phyloP scores from a whole-genome alignment of 805 yeast genomes.

The Candida oleophila region DNA sequence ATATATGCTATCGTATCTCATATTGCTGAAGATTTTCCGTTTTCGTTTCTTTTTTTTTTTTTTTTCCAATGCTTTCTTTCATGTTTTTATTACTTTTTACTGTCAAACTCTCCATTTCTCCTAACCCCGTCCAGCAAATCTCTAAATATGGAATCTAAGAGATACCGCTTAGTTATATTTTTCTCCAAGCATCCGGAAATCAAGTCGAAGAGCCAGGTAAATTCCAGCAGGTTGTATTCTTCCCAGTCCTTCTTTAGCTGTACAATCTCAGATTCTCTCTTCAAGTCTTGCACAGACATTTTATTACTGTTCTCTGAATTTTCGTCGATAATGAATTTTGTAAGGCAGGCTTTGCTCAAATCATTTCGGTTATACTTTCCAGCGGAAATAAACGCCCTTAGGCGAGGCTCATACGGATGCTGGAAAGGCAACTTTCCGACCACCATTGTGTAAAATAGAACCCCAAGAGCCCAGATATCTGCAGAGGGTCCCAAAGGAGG shows the following conservation, averaged over 20 bases:
- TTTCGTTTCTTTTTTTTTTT: not conserved
- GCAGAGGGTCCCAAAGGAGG: constrained; percentile 63
- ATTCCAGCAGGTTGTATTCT: constrained; percentile 18
- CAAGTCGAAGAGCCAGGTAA: constrained; percentile 29
- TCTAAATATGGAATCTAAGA: constrained; percentile 35
- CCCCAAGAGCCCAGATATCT: constrained; percentile 92
- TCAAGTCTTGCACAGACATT: constrained; percentile 13
- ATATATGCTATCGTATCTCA: no score
- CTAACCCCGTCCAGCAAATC: constrained; percentile 1
- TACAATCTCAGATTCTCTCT: constrained; percentile 15
- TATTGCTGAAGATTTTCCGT: no score
- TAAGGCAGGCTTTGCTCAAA: constrained; percentile 41
- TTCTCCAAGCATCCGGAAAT: constrained; percentile 54
- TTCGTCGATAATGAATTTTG: constrained; percentile 25
- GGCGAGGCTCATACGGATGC: constrained; percentile 78
- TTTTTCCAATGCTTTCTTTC: not conserved
- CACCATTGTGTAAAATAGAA: constrained; percentile 68
- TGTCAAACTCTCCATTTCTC: not conserved
- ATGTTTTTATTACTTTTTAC: not conserved
- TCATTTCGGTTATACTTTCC: constrained; percentile 57
- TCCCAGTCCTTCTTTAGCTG: constrained; percentile 18
- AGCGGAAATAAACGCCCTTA: constrained; percentile 67
- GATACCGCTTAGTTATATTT: constrained; percentile 53
- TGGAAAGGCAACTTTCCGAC: constrained; percentile 78
- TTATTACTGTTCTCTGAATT: constrained; percentile 10